Evolutionary conservation across 371 early-diverging fungal species (phyloP).

Genomic region (Furculomyces boomerangus): DNA sequence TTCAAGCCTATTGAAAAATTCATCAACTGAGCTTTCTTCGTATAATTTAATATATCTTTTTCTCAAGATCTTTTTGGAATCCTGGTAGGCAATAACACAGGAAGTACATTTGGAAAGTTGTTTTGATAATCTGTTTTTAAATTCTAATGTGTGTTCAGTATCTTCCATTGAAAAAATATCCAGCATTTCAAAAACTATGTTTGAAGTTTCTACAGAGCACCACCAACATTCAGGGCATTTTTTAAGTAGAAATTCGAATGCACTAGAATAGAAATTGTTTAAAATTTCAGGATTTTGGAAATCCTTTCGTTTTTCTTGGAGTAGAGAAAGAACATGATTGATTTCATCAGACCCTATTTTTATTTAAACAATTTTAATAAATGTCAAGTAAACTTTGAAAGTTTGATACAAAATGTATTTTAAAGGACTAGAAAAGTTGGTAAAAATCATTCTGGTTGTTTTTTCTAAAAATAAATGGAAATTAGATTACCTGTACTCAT

Average conservation of each 20-base stretch:
- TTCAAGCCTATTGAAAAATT: slow-evolving; percentile 9
- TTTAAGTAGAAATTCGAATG: background rate
- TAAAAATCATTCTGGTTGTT: too few relatives aligned
- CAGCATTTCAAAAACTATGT: slow-evolving; percentile 17
- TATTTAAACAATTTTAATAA: too few relatives aligned
- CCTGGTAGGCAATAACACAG: background rate
- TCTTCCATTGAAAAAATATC: slow-evolving; percentile 13
- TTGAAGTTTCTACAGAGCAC: slow-evolving; percentile 10
- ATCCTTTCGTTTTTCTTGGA: background rate
- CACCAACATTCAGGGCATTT: slow-evolving; percentile 15
- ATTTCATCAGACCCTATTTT: too few relatives aligned
- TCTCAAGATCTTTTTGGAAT: slow-evolving; percentile 1
- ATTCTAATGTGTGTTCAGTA: slow-evolving; percentile 1
- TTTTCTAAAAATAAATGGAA: too few relatives aligned
- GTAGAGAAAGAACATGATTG: background rate
- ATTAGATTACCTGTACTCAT: too few relatives aligned
- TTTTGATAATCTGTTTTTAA: slow-evolving; percentile 5
- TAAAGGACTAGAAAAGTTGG: too few relatives aligned
- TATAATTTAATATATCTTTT: slow-evolving; percentile 9
- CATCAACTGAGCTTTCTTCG: slow-evolving; percentile 4
- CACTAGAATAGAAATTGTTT: background rate
- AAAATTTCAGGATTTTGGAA: background rate
- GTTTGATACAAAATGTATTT: too few relatives aligned
- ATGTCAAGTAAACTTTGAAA: too few relatives aligned
- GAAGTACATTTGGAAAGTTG: background rate